Conservation (phyloP, 495 filamentous ascomycete genomes). For the Massariosphaeria phaeospora region DNA sequence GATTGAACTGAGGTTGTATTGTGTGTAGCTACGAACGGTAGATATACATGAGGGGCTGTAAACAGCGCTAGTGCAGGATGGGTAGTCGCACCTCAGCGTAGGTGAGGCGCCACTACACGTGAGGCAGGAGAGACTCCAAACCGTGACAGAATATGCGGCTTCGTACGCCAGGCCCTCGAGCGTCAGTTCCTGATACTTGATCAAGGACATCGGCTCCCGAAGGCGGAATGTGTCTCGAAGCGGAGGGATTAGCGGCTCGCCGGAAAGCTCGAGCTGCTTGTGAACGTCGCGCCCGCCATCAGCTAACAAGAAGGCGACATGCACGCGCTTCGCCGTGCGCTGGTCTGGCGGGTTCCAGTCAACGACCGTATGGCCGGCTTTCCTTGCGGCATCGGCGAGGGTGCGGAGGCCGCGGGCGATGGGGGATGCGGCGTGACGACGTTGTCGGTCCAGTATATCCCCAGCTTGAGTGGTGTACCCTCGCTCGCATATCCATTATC, state of each 20-base stretch:
- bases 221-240: background rate
- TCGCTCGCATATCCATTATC: background rate
- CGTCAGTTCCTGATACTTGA: too few species aligned
- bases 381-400: background rate
- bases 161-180: too few species aligned
- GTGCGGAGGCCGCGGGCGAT: background rate
- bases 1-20: too few species aligned
- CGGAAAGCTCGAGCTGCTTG: conserved; percentile 1
- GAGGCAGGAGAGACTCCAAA: too few species aligned
- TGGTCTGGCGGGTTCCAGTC: background rate
- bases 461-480: background rate
- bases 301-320: background rate
- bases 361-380: background rate
- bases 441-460: background rate
- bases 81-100: too few species aligned
- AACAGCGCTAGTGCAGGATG: too few species aligned
- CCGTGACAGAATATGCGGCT: too few species aligned
- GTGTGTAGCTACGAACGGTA: too few species aligned
- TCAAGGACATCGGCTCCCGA: too few species aligned
- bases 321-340: background rate
- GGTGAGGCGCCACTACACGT: too few species aligned
- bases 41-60: too few species aligned
- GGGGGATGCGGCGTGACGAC: background rate
- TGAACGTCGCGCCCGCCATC: background rate
- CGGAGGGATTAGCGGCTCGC: background rate